Conservation (phyloP, 1,139 yeast species). For the Wickerhamiella infanticola region DNA sequence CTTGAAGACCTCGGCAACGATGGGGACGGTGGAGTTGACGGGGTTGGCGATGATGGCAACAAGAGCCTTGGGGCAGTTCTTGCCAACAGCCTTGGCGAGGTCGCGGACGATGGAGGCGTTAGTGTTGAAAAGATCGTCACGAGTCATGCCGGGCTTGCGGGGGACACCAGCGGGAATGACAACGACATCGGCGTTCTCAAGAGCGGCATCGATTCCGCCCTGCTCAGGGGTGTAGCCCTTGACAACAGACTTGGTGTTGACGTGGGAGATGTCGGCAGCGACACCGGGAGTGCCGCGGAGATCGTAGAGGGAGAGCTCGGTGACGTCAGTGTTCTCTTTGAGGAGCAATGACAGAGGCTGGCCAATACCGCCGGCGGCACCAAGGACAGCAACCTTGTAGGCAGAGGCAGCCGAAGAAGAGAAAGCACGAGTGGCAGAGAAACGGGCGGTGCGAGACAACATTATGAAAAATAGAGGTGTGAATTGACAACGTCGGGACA, state of each 20-base stretch:
- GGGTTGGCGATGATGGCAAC: constrained; percentile 88
- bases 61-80: constrained; percentile 74
- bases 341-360: constrained; percentile 88
- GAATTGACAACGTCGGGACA: not conserved
- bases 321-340: constrained; percentile 75
- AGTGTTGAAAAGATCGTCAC: constrained; percentile 90
- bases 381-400: constrained; percentile 62
- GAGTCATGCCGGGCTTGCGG: constrained; percentile 98
- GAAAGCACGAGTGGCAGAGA: constrained; percentile 12
- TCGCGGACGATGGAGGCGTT: constrained; percentile 93
- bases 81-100: constrained; percentile 79
- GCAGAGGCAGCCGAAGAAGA: constrained; percentile 15
- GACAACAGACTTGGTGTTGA: constrained; percentile 77
- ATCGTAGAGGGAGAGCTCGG: constrained; percentile 78
- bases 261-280: constrained; percentile 89
- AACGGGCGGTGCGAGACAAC: not conserved
- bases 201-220: constrained; percentile 62
- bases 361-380: constrained; percentile 98
- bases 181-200: constrained; percentile 72
- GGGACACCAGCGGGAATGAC: constrained; percentile 99
- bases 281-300: constrained; percentile 93
- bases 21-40: constrained; percentile 96
- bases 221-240: constrained; percentile 72
- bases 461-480: not conserved
- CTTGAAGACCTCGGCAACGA: constrained; percentile 89